These are phyloP conservation scores for Medicago truncatula DNA, from an alignment of 306 rosid species.

Conservation along the genomic window MtrunA17r5.0-ANR NC_053045.1:52671501-52672000, in stretches of 20 bases:
- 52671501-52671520: conserved; percentile 90
- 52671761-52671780: conserved; percentile 35
- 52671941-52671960: background rate
- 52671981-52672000: no score
- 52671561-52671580: conserved; percentile 87
- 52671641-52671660: conserved; percentile 94
- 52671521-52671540: conserved; percentile 94
- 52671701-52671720: conserved; percentile 81
- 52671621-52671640: conserved; percentile 96
- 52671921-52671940: background rate
- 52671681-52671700: conserved; percentile 98
- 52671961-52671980: no score
- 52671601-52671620: conserved; percentile 98
- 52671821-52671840: conserved; percentile 21
- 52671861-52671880: background rate
- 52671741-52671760: conserved; percentile 65
- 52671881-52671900: background rate
- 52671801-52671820: conserved; percentile 9
- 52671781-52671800: conserved; percentile 15
- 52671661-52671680: conserved; percentile 88
- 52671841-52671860: conserved; percentile 28
- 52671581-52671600: conserved; percentile 87
- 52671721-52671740: conserved; percentile 91
- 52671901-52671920: background rate
- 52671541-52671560: conserved; percentile 91